Base-by-base conservation (phyloP, 2,329 filamentous ascomycete species). In the Zymoseptoria tritici region DNA sequence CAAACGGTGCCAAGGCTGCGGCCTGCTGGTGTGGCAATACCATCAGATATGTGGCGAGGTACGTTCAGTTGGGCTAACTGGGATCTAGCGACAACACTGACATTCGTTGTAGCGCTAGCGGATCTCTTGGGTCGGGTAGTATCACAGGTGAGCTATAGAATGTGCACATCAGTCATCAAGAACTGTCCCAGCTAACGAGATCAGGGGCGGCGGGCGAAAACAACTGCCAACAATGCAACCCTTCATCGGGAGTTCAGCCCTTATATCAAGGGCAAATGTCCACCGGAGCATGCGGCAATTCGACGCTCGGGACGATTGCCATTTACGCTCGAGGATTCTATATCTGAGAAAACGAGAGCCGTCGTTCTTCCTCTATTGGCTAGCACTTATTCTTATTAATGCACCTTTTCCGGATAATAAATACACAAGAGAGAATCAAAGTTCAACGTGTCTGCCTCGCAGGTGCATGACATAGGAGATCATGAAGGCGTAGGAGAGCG, bases 21-120 rank as follows among this genome's bases (percentile, higher is more conserved):
- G 68, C 71, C 56, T 72, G 70, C 54, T 72, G 61, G 62, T 71
- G 69, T 51, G 69, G 68, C 0, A 67, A 71, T 46, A 31, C 54
- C 1, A 62, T 72, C 19, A 58, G 56, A n/a, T 68, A 68, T 54
- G 68, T 71, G 8, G 64, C 58, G 31, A 57, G 55, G 63, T 68
- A 60, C 54, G 64, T 57, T 4, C 29, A 42, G 19, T 16, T 21
- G 20, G n/a, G 24, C 22, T 13, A 21, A n/a, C 46, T 22, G 36
- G 3, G 16, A 13, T 52, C 19, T 21, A 52, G 31, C 16, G 19
- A 19, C 13, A 6, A 16, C 16, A 31, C 52, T 56, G 13, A 55
- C 52, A 57, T 29, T 21, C 56, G 26, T 46, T 31, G 54, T 49
- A 57, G 57, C 36, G 6, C n/a, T n/a, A 20, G 21, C n/a, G 49